These are phyloP conservation scores for Pleurotus tuoliensis DNA, from an alignment of 768 basidiomycete species.

Conservation along the genomic window DNA sequence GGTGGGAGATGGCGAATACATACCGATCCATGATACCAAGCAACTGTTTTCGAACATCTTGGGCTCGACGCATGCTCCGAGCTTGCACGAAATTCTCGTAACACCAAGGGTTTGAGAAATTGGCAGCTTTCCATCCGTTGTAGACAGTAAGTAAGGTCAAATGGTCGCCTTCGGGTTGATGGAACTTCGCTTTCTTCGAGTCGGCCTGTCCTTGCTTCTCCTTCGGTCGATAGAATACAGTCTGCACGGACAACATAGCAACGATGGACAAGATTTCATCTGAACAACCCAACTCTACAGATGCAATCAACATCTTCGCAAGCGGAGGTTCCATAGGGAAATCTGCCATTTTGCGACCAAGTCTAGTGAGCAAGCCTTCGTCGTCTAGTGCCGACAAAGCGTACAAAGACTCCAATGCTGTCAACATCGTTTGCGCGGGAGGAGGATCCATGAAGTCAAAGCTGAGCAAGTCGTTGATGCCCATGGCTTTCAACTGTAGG, in stretches of 20 bases:
- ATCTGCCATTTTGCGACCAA: constrained; percentile 99
- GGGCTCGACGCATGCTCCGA: constrained; percentile 92
- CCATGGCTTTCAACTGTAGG: constrained; percentile 97
- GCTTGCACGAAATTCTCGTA: constrained; percentile 99
- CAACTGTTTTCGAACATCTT: constrained; percentile 96
- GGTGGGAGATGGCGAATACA: constrained; percentile 17
- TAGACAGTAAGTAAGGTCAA: constrained; percentile 90
- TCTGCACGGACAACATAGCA: constrained; percentile 95
- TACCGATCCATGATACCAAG: constrained; percentile 98
- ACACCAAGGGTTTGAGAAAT: constrained; percentile 98
- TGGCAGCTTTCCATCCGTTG: constrained; percentile 96
- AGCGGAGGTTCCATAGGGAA: constrained; percentile 97
- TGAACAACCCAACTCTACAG: constrained; percentile 95
- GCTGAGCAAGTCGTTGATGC: constrained; percentile 93
- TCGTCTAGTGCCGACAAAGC: constrained; percentile 95
- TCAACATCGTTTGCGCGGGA: constrained; percentile 94
- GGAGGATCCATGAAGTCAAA: constrained; percentile 99
- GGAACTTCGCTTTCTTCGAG: constrained; percentile 99
- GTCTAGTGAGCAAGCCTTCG: constrained; percentile 88
- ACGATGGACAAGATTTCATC: constrained; percentile 97
- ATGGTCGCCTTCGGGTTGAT: constrained; percentile 98
- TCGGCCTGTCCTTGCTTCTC: constrained; percentile 99
- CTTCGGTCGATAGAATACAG: constrained; percentile 98
- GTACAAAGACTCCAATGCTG: constrained; percentile 91
- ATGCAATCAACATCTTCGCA: constrained; percentile 98